Evolutionary conservation across 2,329 filamentous ascomycete genomes (phyloP).

Genomic region (Phialocephala subalpina): DNA sequence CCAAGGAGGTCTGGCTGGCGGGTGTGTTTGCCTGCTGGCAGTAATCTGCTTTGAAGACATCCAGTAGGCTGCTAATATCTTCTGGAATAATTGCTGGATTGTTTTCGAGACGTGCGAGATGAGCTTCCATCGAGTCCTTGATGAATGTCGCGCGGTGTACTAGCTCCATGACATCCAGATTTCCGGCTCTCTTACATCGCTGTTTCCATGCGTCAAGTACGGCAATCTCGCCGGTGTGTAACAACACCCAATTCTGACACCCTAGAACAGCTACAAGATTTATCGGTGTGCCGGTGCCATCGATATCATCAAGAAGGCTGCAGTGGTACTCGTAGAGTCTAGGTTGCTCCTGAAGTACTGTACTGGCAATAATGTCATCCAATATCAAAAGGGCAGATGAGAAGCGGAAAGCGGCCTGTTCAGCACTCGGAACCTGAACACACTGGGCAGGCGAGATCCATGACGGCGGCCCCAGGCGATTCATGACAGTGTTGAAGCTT

Average conservation of each 20-base stretch:
- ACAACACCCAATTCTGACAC: slow-evolving; percentile 63
- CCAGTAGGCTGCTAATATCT: slow-evolving; percentile 19
- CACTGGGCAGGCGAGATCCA: slow-evolving; percentile 23
- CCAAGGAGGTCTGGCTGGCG: slow-evolving; percentile 22
- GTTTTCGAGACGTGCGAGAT: slow-evolving; percentile 28
- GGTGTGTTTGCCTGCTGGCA: slow-evolving; percentile 18
- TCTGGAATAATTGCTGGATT: slow-evolving; percentile 21
- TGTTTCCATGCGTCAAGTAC: slow-evolving; percentile 65
- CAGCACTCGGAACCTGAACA: slow-evolving; percentile 47
- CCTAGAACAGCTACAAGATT: slow-evolving; percentile 60
- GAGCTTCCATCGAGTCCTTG: slow-evolving; percentile 37
- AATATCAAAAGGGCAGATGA: slow-evolving; percentile 57
- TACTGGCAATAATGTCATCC: slow-evolving; percentile 59
- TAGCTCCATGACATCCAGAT: slow-evolving; percentile 54
- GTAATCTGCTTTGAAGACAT: slow-evolving; percentile 23
- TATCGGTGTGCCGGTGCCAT: slow-evolving; percentile 43
- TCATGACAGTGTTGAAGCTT: slow-evolving; percentile 31
- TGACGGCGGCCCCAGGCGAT: slow-evolving; percentile 24
- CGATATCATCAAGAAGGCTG: slow-evolving; percentile 39
- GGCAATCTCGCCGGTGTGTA: slow-evolving; percentile 60
- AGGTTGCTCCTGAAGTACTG: slow-evolving; percentile 52
- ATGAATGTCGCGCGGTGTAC: slow-evolving; percentile 53
- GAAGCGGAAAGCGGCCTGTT: slow-evolving; percentile 60
- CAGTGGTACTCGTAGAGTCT: slow-evolving; percentile 53
- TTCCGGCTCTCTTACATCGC: slow-evolving; percentile 51